These are phyloP conservation scores for Phaeodactylum tricornutum DNA, from an alignment of 108 stramenopile species.

Conservation along the genomic window DNA sequence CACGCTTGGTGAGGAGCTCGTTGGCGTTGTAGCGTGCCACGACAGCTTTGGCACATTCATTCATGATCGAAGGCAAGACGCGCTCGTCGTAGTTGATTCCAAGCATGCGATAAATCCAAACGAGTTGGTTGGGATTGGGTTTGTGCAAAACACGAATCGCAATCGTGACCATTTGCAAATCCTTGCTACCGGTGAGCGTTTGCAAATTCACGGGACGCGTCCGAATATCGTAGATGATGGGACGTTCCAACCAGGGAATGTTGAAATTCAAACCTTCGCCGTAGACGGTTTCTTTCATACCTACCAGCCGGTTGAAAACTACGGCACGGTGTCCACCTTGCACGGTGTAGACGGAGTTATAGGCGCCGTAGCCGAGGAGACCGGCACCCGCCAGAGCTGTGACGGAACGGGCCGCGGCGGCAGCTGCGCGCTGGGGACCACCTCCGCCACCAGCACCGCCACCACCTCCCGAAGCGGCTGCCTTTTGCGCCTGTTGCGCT, in stretches of 20 bases:
- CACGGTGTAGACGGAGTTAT: conserved; percentile 89
- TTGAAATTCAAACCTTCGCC: conserved; percentile 96
- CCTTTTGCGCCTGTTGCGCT: conserved; percentile 64
- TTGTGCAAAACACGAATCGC: conserved; percentile 97
- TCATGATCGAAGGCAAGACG: conserved; percentile 97
- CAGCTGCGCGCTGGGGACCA: conserved; percentile 56
- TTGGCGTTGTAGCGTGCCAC: conserved; percentile 99
- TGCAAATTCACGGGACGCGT: conserved; percentile 92
- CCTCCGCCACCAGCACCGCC: conserved; percentile 50
- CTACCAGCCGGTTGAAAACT: conserved; percentile 90
- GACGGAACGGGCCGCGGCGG: conserved; percentile 63
- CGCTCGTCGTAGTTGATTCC: conserved; percentile 97
- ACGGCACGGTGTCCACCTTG: conserved; percentile 97
- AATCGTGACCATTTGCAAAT: conserved; percentile 99
- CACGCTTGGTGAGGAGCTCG: conserved; percentile 98
- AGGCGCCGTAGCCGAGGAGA: conserved; percentile 84
- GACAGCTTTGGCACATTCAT: conserved; percentile 99
- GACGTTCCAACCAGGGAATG: conserved; percentile 98
- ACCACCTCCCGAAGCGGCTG: conserved; percentile 29
- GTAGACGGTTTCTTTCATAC: conserved; percentile 83
- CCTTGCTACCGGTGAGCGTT: conserved; percentile 93
- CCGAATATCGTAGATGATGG: conserved; percentile 92
- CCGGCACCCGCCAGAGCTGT: conserved; percentile 62
- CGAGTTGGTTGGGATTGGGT: conserved; percentile 81
- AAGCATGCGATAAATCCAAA: conserved; percentile 91